phyloP scores from a whole-genome alignment of 2,329 filamentous ascomycete species.

The Geosmithia putterillii region DNA sequence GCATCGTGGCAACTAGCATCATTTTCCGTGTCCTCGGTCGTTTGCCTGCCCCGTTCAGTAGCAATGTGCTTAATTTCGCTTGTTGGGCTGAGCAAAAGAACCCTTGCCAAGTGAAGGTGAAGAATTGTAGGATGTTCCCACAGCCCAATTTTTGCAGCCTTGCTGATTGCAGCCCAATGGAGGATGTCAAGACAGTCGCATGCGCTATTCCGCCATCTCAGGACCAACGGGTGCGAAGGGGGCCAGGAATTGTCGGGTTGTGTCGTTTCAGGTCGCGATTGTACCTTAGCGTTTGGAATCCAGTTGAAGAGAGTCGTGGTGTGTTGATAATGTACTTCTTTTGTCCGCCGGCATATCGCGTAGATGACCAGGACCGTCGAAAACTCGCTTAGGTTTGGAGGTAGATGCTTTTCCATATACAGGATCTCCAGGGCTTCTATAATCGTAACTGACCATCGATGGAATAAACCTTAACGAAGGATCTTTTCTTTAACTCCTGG shows the following conservation, averaged over 20 bases:
- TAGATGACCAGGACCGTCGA: conserved; percentile 19
- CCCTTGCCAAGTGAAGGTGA: conserved; percentile 38
- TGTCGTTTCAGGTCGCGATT: not conserved
- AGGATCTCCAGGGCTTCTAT: conserved; percentile 15
- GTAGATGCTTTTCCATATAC: conserved; percentile 19
- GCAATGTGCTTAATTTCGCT: conserved; percentile 1
- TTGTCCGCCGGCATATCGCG: conserved; percentile 17
- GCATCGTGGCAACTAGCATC: not conserved
- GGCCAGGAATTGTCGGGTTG: conserved; percentile 6
- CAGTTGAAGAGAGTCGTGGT: conserved; percentile 15
- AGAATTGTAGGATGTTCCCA: conserved; percentile 38
- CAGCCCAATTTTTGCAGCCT: conserved; percentile 30
- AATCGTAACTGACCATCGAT: conserved; percentile 6
- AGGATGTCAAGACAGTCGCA: conserved; percentile 37
- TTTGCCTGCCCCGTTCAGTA: no score
- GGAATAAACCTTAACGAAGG: not conserved
- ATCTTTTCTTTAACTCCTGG: not conserved
- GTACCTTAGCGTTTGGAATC: conserved; percentile 5
- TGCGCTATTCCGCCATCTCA: conserved; percentile 28
- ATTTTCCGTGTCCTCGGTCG: not conserved
- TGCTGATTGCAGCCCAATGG: conserved; percentile 42
- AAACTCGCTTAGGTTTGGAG: conserved; percentile 18
- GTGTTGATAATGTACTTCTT: conserved; percentile 15
- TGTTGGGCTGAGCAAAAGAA: conserved; percentile 33
- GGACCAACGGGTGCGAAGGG: not conserved